Conservation (phyloP, 78 protist species). For the Dictyostelium citrinum region DNA sequence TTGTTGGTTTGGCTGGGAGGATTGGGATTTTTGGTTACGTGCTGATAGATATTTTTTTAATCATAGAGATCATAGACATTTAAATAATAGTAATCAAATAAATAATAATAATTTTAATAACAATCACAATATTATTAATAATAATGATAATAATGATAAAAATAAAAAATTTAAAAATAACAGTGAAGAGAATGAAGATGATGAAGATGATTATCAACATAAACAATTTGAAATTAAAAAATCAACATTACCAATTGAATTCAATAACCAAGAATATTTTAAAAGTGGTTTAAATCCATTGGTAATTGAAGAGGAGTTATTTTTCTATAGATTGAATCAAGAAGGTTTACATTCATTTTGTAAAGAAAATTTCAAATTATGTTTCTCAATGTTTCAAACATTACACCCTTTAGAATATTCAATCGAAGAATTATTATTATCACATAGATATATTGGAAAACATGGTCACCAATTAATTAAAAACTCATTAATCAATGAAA, state of each 20-base stretch:
- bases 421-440: not conserved
- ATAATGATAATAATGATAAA: not conserved
- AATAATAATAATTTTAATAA: not conserved
- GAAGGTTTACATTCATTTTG: conserved; percentile 75
- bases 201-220: not conserved
- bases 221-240: not conserved
- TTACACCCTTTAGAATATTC: conserved; percentile 4
- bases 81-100: not conserved
- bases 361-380: conserved; percentile 27
- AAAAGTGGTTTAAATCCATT: not conserved
- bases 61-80: not conserved
- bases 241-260: not conserved
- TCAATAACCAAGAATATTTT: not conserved
- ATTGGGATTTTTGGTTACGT: conserved; percentile 77
- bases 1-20: conserved; percentile 79
- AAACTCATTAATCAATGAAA: not conserved
- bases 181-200: not conserved
- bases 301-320: not conserved
- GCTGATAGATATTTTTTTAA: not conserved
- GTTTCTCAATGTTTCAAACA: conserved; percentile 72
- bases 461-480: not conserved
- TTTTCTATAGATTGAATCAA: conserved; percentile 37
- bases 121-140: not conserved
- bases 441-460: conserved; percentile 24
- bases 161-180: too few species aligned